Base-by-base conservation (phyloP, 75 land plant species). In the Cunninghamia lanceolata region DNA sequence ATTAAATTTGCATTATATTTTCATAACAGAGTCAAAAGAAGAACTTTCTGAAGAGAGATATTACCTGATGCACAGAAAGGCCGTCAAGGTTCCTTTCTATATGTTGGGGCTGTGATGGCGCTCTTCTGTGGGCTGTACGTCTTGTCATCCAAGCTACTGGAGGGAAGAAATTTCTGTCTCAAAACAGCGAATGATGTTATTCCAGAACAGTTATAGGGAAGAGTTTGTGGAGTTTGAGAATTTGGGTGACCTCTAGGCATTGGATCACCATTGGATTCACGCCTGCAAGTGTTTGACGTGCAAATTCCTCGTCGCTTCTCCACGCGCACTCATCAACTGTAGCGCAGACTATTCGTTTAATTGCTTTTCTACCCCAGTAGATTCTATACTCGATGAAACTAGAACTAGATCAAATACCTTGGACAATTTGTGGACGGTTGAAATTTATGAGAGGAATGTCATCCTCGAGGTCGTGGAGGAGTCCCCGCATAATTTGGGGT, bases 71-170 rank as follows among this genome's bases (percentile, higher is more conserved):
- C 5, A 95, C 90, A 9, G 95, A 78, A 84, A 95, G 83, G 28
- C 96, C 98, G 77, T 96, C 87, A 40, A 96, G 91, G 28, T 88
- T 84, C 30, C 87, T 88, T 38, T 85, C 56, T 40, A 96, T 89
- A 86, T 94, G 93, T 40, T 91, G 93, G n/a, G 50, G 92, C 93
- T 32, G 83, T 93, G 84, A 96, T 90, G 14, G 97, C 91, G 0
- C 97, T 95, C 50, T 91, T 92, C 21, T 76, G 92, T 14, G 92
- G 90, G 38, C 98, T 95, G 74, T 91, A 93, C 39, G 88, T 56
- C 39, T 46, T 46, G 9, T 46, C 50, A 46, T 46, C 50, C 50
- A 46, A 46, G 50, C 50, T 46, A 46, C 50, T 95, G 5, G 84
- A 83, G 0, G 93, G 94, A 21, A 97, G 98, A 86, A 96, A 96